Base-by-base conservation (phyloP, 2,329 filamentous ascomycete species). In the Davidsoniella eucalypti region DNA sequence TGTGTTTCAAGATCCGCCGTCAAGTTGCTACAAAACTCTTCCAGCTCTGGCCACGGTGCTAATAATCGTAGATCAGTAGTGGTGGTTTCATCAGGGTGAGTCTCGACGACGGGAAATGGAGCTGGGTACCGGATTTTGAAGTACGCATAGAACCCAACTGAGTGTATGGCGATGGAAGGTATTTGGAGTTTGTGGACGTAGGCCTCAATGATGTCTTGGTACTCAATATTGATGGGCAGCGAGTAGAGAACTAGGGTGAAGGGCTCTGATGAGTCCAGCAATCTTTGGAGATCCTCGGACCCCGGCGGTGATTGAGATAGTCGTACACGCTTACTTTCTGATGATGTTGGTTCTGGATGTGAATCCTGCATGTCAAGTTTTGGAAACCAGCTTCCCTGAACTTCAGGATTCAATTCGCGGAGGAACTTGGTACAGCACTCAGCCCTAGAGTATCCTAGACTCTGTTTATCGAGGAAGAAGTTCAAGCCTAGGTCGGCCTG, bases 101-200 rank as follows among this genome's bases (percentile, higher is more conserved):
- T 96, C 61, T 98, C 90, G 55, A 98, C 84, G 52, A 98, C 84
- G 4, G 90, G 87, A 58, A 93, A 94, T 25, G 80, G 77, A n/a
- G 78, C 70, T 8, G 85, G 82, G 25, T 94, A 69, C 57, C 76
- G 71, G 25, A 93, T 71, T n/a, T 80, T 83, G 63, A 96, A 94
- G 57, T 84, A 85, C 2, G 86, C 84, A 64, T 92, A 94, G 67
- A 94, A 95, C 25, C 92, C 92, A 39, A 84, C 75, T n/a, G 83
- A 94, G 61, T 94, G 87, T 42, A 92, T 75, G 56, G 87, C 80
- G 52, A 96, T 74, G 12, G 88, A 67, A 0, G 92, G 87, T 16
- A 84, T 82, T 46, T 76, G 71, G 49, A 80, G 68, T 33, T 73
- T 62, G 43, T 64, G 64, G 12, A 66, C 67, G 57, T 78, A 74